Base-by-base conservation (phyloP, 768 basidiomycete species). In the Collybia nuda region DNA sequence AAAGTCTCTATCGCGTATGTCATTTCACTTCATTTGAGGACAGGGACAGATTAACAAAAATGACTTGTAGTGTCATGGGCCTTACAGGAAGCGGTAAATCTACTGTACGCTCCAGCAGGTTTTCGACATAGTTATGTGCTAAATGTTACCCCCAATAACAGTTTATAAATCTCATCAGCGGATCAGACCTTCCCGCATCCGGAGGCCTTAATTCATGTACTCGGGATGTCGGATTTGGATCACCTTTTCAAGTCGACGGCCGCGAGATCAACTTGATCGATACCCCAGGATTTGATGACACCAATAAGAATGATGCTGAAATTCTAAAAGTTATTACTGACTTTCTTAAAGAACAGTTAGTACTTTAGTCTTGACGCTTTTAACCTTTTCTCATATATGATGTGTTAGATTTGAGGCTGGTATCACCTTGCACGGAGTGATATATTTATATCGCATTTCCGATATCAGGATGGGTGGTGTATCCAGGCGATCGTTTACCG, bases 251-350 rank as follows among this genome's bases (percentile, higher is more conserved):
- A 23, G 18, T 47, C n/a, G 45, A 47, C 18, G 45, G 45, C 2
- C 45, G 45, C 14, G 23, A 2, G 17, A 22, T 47, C 35, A 17
- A 26, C 15, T 53, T 75, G 36, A 62, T 75, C 15, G 73, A 75
- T 40, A 76, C 74, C 2, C 73, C 75, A 0, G 73, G 73, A 8
- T 75, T 76, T 32, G 73, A 75, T 32, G 71, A 75, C 51, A 71
- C 69, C 2, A 48, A 43, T 9, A 61, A 61, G 32, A 68, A 59
- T 23, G 71, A 71, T 15, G 47, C 38, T 1, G 45, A 47, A 29
- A 42, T 48, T 21, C 17, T 48, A 4, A 38, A 40, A 14, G 17
- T 40, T 15, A 48, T 48, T 24, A 59, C 61, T 9, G 67, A 68
- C 15, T 51, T 71, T 37, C 56, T 73, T 44, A 67, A 64, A 48